phyloP scores from a whole-genome alignment of 2,329 filamentous ascomycete genomes.

The Cordyceps pruinosa region DNA sequence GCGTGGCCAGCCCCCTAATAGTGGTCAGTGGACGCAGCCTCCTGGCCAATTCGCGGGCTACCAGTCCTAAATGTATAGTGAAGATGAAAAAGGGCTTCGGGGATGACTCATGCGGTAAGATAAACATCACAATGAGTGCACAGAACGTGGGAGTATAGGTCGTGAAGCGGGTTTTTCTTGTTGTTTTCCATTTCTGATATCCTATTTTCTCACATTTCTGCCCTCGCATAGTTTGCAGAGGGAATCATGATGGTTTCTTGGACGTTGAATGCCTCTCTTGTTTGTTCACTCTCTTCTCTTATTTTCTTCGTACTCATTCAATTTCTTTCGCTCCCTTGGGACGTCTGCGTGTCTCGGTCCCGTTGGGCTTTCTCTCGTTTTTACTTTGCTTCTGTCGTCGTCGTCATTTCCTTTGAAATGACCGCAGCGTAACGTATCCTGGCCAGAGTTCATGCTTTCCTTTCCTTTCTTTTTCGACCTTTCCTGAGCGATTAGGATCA shows the following conservation, averaged over 20 bases:
- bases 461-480: constrained; percentile 4
- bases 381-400: constrained; percentile 17
- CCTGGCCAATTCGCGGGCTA: constrained; percentile 55
- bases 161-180: constrained; percentile 6
- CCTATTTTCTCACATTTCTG: constrained; percentile 6
- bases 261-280: constrained; percentile 7
- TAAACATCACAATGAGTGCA: constrained; percentile 1
- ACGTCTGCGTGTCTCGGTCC: constrained; percentile 10
- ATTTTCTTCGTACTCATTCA: constrained; percentile 7
- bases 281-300: constrained; percentile 12
- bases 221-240: constrained; percentile 1
- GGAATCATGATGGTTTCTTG: constrained; percentile 11
- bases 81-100: background rate
- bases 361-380: constrained; percentile 15
- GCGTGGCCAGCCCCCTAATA: constrained; percentile 59
- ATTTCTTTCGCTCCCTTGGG: constrained; percentile 8
- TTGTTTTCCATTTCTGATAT: constrained; percentile 15
- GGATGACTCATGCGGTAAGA: background rate
- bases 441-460: constrained; percentile 19
- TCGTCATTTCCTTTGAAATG: constrained; percentile 21
- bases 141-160: constrained; percentile 6
- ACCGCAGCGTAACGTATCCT: constrained; percentile 17
- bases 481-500: constrained; percentile 1
- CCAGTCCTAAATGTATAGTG: constrained; percentile 42
- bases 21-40: constrained; percentile 46